Conservation (phyloP, 306 rosid genomes). For the Glycyrrhiza uralensis region DNA sequence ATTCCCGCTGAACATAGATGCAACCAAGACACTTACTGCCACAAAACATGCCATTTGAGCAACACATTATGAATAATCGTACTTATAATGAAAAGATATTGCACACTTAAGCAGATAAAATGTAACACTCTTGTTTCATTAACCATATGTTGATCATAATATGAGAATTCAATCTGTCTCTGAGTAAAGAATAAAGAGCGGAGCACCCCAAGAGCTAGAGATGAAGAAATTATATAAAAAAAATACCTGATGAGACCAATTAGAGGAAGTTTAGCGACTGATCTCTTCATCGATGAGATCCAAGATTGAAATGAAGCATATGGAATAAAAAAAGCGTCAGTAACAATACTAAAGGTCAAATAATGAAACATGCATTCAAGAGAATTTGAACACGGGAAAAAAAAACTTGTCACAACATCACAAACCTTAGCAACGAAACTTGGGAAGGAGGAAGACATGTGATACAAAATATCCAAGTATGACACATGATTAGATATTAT, state of each 20-base stretch:
- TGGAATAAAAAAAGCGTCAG: slow-evolving; percentile 35
- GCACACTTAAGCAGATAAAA: slow-evolving; percentile 5
- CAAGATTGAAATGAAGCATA: slow-evolving; percentile 31
- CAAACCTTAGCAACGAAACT: slow-evolving; percentile 98
- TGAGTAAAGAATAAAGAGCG: neutral
- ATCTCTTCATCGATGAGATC: slow-evolving; percentile 65
- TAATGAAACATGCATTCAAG: neutral
- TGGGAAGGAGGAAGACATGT: slow-evolving; percentile 76
- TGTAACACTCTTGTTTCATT: neutral
- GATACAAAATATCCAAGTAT: slow-evolving; percentile 86
- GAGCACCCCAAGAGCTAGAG: neutral
- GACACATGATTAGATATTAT: slow-evolving; percentile 89
- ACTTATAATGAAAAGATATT: neutral
- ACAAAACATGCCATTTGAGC: slow-evolving; percentile 31
- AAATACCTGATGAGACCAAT: slow-evolving; percentile 88
- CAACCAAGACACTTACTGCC: slow-evolving; percentile 95
- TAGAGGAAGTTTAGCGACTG: slow-evolving; percentile 88
- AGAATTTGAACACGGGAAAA: neutral
- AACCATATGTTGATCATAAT: neutral
- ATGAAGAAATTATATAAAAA: neutral
- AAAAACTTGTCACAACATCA: slow-evolving; percentile 7
- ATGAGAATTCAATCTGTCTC: neutral
- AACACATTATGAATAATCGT: neutral
- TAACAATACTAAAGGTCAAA: neutral
- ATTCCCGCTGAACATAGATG: slow-evolving; percentile 85